phyloP scores from a whole-genome alignment of 1,284 basidiomycete species.

The Phellinidium pouzarii region DNA sequence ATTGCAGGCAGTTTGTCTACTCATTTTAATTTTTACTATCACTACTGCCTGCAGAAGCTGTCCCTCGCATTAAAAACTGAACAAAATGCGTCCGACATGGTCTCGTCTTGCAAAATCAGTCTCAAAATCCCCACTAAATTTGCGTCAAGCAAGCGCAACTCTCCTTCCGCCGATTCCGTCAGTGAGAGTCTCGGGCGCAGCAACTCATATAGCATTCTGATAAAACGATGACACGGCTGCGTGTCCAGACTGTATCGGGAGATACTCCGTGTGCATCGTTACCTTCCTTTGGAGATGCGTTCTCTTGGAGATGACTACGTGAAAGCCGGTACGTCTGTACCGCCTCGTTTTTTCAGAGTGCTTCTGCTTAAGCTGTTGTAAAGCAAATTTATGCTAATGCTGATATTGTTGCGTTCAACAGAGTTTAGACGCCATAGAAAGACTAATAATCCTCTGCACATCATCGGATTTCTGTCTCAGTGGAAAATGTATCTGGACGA shows the following conservation, averaged over 20 bases:
- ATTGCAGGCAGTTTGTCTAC: not conserved
- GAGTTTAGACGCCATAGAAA: conserved; percentile 80
- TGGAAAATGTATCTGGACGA: conserved; percentile 89
- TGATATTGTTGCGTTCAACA: conserved; percentile 25
- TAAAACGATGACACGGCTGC: conserved; percentile 1
- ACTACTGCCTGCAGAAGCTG: not conserved
- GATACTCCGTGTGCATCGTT: conserved; percentile 73
- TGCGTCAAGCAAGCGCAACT: conserved; percentile 59
- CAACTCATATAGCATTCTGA: not conserved
- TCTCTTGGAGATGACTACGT: conserved; percentile 84
- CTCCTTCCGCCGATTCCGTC: conserved; percentile 81
- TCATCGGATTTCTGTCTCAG: conserved; percentile 88
- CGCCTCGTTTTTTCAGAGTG: not conserved
- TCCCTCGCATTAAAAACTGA: not conserved
- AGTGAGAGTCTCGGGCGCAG: conserved; percentile 23
- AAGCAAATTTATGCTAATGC: not conserved
- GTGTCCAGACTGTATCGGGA: conserved; percentile 66
- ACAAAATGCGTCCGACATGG: conserved; percentile 42
- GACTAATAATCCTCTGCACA: conserved; percentile 80
- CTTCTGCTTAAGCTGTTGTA: conserved; percentile 1
- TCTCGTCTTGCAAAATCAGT: conserved; percentile 59
- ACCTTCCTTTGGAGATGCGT: conserved; percentile 75
- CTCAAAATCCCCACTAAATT: conserved; percentile 52
- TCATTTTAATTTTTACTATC: not conserved
- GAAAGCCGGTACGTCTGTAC: conserved; percentile 56